Conservation (phyloP, 2,329 filamentous ascomycete species). For the Hortaea werneckii region DNA sequence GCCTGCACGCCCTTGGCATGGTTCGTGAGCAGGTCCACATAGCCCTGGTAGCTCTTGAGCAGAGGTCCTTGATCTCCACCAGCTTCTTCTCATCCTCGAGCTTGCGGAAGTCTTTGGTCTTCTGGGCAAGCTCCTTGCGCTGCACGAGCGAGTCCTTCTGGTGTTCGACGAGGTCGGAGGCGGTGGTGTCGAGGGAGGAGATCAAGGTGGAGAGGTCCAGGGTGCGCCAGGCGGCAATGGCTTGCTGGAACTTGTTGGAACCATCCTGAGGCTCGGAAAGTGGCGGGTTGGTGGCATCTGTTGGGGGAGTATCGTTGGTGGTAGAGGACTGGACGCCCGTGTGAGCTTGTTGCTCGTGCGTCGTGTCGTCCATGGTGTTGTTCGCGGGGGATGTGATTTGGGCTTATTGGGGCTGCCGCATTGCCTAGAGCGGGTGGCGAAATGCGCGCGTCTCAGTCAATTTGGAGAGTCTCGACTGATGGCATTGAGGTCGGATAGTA, state of each 20-base stretch:
- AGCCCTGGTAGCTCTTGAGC: slow-evolving; percentile 87
- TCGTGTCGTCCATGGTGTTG: slow-evolving; percentile 12
- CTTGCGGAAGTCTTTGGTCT: slow-evolving; percentile 96
- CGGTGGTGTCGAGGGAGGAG: slow-evolving; percentile 77
- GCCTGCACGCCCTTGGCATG: slow-evolving; percentile 92
- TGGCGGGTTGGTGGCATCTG: no score
- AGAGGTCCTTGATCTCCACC: slow-evolving; percentile 74
- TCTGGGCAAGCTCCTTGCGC: slow-evolving; percentile 93
- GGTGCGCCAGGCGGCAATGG: slow-evolving; percentile 90
- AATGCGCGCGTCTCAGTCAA: no score
- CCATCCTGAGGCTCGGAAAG: slow-evolving; percentile 24
- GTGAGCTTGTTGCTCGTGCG: slow-evolving; percentile 6
- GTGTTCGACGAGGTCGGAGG: slow-evolving; percentile 87
- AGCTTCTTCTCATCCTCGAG: slow-evolving; percentile 82
- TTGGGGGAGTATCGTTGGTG: no score
- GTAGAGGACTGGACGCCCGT: no score
- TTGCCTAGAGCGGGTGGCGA: no score
- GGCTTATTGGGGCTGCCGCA: no score
- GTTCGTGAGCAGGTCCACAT: slow-evolving; percentile 92
- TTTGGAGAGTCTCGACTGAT: no score
- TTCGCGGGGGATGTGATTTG: no score
- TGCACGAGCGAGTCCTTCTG: slow-evolving; percentile 94
- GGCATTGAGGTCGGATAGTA: no score
- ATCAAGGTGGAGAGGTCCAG: slow-evolving; percentile 80
- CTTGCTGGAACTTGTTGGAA: slow-evolving; percentile 89